Evolutionary conservation across 495 filamentous ascomycete species (phyloP), one percentile per base, ranked within the genome.

Genomic region (Pyronema domesticum): DNA sequence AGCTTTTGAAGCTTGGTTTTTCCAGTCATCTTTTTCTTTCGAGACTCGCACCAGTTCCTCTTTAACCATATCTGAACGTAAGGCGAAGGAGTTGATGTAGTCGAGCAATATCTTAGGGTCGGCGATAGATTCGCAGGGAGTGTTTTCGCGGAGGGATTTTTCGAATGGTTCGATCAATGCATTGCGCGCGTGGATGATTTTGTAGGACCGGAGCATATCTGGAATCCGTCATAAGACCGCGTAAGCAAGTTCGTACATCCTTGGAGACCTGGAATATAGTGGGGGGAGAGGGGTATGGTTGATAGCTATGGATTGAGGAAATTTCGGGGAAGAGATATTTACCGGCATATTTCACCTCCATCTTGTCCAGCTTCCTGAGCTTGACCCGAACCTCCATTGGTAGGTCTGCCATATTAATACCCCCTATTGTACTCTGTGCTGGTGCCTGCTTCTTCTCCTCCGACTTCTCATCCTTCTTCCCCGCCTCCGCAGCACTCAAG

Each of bases 141-240:
- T 96, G 56, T 89, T 84, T 61, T 98, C 91, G 62, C 82, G 82
- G 7, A 98, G 73, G 1, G 82, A 78, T 46, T 83, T 84, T 70
- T 98, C 91, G 62, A 98, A 96, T 0, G 84, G 83, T 62, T 95
- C 91, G 61, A 96, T 94, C 1, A 80, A 76, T 6, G 80, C 73
- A 33, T 86, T 84, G 33, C 86, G 80, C 33, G 85, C 79, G 69
- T 96, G 91, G 3, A 89, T 89, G 47, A 85, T 78, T 47, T 86
- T 80, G 67, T 98, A 98, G 1, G 88, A 91, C 40, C 86, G 83
- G 49, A 96, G 73, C 0, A 98, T 75, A 60, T 96, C 91, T 93
- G 52, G 23, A 30, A 30, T 55, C 19, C 18, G 10, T 36, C 30
- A 36, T 61, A 30, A 54, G 43, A 19, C 3, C 46, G 37, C 17